A percentile compares a stretch with the other conserved stretches of the same genome.
Conservation (phyloP, 495 filamentous ascomycete genomes). For the Aspergillus taichungensis region DNA sequence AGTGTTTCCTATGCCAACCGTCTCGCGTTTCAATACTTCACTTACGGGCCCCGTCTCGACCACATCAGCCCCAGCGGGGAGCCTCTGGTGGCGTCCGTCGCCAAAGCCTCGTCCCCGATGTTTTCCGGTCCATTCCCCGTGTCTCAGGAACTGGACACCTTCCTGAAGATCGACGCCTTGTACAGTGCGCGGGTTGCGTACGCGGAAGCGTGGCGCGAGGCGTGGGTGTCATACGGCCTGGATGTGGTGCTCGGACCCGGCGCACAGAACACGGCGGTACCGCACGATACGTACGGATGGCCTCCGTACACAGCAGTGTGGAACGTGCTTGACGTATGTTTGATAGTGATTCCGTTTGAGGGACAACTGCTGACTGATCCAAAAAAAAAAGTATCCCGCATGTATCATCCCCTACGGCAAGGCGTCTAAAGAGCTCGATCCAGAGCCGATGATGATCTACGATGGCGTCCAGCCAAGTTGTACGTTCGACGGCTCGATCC, state of each 20-base stretch:
- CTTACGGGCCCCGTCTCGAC: slow-evolving; percentile 17
- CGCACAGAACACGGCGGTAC: slow-evolving; percentile 40
- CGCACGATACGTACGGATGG: slow-evolving; percentile 43
- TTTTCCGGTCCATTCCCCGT: slow-evolving; percentile 16
- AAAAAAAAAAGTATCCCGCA: slow-evolving; percentile 22
- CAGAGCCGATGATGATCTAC: slow-evolving; percentile 13
- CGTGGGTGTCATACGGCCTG: slow-evolving; percentile 19
- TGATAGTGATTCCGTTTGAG: not conserved
- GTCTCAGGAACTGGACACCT: slow-evolving; percentile 1
- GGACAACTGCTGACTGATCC: not conserved
- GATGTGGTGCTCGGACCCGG: slow-evolving; percentile 41
- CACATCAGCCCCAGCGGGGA: slow-evolving; percentile 21
- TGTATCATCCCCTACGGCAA: slow-evolving; percentile 28
- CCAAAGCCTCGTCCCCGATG: slow-evolving; percentile 16
- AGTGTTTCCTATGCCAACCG: slow-evolving; percentile 16
- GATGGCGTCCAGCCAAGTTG: slow-evolving; percentile 27
- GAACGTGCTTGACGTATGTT: slow-evolving; percentile 46
- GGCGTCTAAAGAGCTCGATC: slow-evolving; percentile 27
- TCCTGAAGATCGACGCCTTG: slow-evolving; percentile 13
- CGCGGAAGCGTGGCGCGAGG: slow-evolving; percentile 12
- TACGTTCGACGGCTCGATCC: slow-evolving; percentile 7
- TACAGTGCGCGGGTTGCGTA: slow-evolving; percentile 2
- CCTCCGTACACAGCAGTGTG: slow-evolving; percentile 41
- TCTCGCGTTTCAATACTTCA: slow-evolving; percentile 25
- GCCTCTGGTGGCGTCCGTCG: slow-evolving; percentile 10